Evolutionary conservation across 2,329 filamentous ascomycete species (phyloP).

Genomic region (Parascedosporium putredinis): DNA sequence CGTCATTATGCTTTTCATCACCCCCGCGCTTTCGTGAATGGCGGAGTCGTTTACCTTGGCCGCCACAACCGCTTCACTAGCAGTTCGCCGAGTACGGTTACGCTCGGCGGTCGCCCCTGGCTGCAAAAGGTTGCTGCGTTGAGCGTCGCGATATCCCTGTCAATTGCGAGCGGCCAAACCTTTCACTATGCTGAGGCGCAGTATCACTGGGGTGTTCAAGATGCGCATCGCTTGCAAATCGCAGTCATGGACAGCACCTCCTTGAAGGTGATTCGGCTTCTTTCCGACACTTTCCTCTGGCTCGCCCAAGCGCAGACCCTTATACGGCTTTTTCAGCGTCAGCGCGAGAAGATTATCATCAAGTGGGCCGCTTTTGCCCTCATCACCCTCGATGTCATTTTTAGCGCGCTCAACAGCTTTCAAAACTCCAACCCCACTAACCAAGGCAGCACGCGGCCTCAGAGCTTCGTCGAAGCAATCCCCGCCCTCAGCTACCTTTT

Average conservation of each 20-base stretch:
- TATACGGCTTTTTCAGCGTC: constrained; percentile 88
- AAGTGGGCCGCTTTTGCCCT: constrained; percentile 97
- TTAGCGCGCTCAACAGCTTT: constrained; percentile 88
- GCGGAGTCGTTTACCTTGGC: constrained; percentile 71
- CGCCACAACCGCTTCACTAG: constrained; percentile 79
- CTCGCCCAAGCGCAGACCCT: constrained; percentile 94
- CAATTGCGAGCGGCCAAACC: constrained; percentile 85
- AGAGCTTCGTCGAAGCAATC: constrained; percentile 77
- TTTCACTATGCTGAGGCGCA: constrained; percentile 76
- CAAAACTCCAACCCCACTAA: constrained; percentile 39
- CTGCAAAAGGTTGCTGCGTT: constrained; percentile 74
- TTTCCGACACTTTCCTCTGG: constrained; percentile 95
- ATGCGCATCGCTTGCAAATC: constrained; percentile 63
- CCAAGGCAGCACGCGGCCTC: constrained; percentile 42
- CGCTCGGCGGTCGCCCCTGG: constrained; percentile 86
- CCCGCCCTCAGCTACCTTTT: constrained; percentile 88
- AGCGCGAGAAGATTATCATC: constrained; percentile 95
- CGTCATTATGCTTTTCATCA: constrained; percentile 87
- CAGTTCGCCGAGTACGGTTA: constrained; percentile 67
- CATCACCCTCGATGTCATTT: constrained; percentile 81
- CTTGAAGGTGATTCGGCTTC: constrained; percentile 80
- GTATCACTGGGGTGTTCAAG: constrained; percentile 69
- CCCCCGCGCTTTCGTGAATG: constrained; percentile 89
- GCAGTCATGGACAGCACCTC: constrained; percentile 76
- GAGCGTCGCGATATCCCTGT: constrained; percentile 72